Conservation (phyloP, 345 rosid species). For the Erysimum cheiranthoides region DNA sequence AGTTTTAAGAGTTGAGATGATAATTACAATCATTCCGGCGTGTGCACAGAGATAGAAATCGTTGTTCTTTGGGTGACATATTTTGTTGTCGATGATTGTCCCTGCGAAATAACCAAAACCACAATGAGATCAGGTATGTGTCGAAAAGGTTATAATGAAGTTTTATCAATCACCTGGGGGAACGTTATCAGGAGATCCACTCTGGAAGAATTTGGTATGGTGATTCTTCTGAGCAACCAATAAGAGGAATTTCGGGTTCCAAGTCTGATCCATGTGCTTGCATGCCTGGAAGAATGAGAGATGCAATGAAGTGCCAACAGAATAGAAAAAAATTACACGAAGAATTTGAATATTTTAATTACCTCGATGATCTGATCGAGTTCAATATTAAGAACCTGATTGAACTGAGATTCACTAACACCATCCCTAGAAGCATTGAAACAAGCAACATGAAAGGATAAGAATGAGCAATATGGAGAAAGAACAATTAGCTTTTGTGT, state of each 20-base stretch:
- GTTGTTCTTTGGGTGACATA: conserved; percentile 45
- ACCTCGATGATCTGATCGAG: conserved; percentile 87
- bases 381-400: conserved; percentile 83
- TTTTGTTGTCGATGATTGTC: conserved; percentile 45
- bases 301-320: conserved; percentile 7
- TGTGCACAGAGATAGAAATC: conserved; percentile 50
- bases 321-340: neutral
- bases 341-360: conserved; percentile 12
- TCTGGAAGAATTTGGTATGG: conserved; percentile 82
- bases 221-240: conserved; percentile 92
- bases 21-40: conserved; percentile 49
- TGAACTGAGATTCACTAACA: conserved; percentile 91
- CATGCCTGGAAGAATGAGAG: conserved; percentile 68
- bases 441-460: conserved; percentile 4
- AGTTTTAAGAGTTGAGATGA: conserved; percentile 7
- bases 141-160: neutral
- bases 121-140: neutral
- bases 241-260: conserved; percentile 76
- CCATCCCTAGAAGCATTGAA: conserved; percentile 69
- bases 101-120: conserved; percentile 33
- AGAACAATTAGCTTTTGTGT: neutral
- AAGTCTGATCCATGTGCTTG: conserved; percentile 62
- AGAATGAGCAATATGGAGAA: neutral
- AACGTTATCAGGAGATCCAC: conserved; percentile 68
- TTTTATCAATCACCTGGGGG: conserved; percentile 70